Base-by-base conservation (phyloP, 1,139 yeast species). In the Meyerozyma carpophila region DNA sequence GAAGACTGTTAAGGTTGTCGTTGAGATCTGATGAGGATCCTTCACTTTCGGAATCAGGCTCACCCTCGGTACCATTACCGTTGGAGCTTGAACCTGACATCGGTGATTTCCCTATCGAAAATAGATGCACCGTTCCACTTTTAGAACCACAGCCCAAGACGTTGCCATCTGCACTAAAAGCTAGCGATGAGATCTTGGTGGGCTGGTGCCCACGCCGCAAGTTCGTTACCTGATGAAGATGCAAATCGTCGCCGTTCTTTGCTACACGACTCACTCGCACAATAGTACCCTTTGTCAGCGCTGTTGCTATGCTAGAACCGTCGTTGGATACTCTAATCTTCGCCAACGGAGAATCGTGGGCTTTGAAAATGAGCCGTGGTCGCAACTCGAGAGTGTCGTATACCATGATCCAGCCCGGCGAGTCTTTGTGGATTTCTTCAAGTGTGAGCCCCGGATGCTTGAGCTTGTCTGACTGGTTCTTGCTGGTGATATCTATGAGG, bases 271-370 rank as follows among this genome's bases (percentile, higher is more conserved):
- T 65, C 0, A 84, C 81, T 39, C 93, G 63, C 1, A 85, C 69
- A 4, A 85, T 82, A 0, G 94, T 85, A 0, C 94, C 94, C 50
- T 82, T 83, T 1, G 71, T 67, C 0, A 89, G 82, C 0, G 90
- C 85, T 0, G 91, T 81, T 0, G 90, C 88, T 21, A 84, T 65
- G 31, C 74, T 58, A 13, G 62, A 61, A 7, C 82, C 82, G 52
- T 77, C 79, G 27, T 70, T 65, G 7, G 83, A 79, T 3, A 81
- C 56, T 5, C 75, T 54, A 11, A 80, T 57, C 25, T 70, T 66
- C 24, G 76, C 78, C 20, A 81, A 50, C 1, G 70, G 68, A 0
- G 82, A 66, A 49, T 77, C 74, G 53, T 82, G 88, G 3, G 85
- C 82, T 52, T 77, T 76, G 49, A 83, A 69, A 11, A 81, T 66